Conservation (phyloP, 2,329 filamentous ascomycete genomes). For the Pestalotiopsis sp. region DNA sequence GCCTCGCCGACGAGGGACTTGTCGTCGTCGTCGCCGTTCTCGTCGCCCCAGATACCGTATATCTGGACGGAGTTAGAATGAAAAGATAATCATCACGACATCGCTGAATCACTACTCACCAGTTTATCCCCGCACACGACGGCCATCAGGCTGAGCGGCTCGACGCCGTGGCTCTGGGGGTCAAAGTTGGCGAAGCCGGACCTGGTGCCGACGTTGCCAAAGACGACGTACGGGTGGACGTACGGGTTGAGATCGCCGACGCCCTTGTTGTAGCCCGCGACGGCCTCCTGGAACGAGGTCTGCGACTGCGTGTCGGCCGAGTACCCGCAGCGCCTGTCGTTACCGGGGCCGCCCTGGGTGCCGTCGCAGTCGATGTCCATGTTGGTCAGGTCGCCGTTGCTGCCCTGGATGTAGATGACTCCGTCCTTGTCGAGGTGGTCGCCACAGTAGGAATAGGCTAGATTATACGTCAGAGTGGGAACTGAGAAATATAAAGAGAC, state of each 20-base stretch:
- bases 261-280: conserved; percentile 37
- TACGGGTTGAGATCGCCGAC: conserved; percentile 50
- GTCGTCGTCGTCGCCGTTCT: conserved; percentile 2
- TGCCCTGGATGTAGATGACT: conserved; percentile 48
- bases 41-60: conserved; percentile 8
- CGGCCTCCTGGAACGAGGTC: conserved; percentile 45
- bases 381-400: conserved; percentile 45
- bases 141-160: conserved; percentile 55
- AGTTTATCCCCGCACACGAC: conserved; percentile 30
- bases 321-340: background rate
- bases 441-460: conserved; percentile 43
- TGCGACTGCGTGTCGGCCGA: conserved; percentile 35
- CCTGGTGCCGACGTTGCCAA: conserved; percentile 48
- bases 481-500: background rate
- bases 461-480: background rate
- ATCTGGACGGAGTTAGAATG: background rate
- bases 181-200: conserved; percentile 40
- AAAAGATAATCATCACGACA: background rate
- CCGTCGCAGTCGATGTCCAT: conserved; percentile 59
- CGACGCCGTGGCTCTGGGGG: conserved; percentile 42
- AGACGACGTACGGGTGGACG: conserved; percentile 56
- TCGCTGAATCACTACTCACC: background rate
- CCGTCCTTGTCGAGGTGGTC: conserved; percentile 39
- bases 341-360: background rate
- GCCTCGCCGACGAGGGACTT: background rate